A percentile compares a stretch with the other conserved stretches of the same genome.
Evolutionary conservation across 805 yeast species (phyloP).

Genomic region (Cyberlindnera mycetangii): DNA sequence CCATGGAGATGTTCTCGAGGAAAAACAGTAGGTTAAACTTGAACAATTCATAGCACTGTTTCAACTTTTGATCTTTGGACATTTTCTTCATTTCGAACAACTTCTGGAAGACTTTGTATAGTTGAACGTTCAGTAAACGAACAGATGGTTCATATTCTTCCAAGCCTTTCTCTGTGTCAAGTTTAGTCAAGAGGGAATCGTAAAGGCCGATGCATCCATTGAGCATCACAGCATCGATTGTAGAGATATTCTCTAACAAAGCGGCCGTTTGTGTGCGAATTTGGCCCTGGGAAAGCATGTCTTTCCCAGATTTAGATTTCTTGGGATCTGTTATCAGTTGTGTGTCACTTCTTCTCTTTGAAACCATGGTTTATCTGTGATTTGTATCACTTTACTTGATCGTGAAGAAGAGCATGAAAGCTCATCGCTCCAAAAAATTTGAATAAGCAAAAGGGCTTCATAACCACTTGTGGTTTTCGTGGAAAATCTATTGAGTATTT

Average conservation of each 20-base stretch:
- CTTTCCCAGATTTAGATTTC: slow-evolving; percentile 1
- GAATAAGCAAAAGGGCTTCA: no score
- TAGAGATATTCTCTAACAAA: slow-evolving; percentile 10
- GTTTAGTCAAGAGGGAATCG: slow-evolving; percentile 21
- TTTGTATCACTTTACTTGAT: not conserved
- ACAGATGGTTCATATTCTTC: slow-evolving; percentile 18
- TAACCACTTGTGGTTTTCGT: no score
- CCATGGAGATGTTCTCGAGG: slow-evolving; percentile 37
- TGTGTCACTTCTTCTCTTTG: slow-evolving; percentile 4
- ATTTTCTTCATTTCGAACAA: slow-evolving; percentile 18
- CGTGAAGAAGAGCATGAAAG: not conserved
- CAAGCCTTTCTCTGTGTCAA: slow-evolving; percentile 20
- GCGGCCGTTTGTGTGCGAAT: slow-evolving; percentile 13
- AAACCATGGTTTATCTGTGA: not conserved
- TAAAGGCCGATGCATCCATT: slow-evolving; percentile 15
- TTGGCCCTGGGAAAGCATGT: slow-evolving; percentile 13
- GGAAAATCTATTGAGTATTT: no score
- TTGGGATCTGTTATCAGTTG: not conserved
- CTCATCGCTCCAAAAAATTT: not conserved
- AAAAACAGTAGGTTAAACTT: slow-evolving; percentile 42
- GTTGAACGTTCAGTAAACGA: slow-evolving; percentile 22
- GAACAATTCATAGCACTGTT: slow-evolving; percentile 52
- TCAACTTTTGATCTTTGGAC: slow-evolving; percentile 58
- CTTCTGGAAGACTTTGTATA: slow-evolving; percentile 25
- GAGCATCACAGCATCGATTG: slow-evolving; percentile 10